Conservation (phyloP, 148 eudicot genomes). For the Camellia granthamiana region DNA sequence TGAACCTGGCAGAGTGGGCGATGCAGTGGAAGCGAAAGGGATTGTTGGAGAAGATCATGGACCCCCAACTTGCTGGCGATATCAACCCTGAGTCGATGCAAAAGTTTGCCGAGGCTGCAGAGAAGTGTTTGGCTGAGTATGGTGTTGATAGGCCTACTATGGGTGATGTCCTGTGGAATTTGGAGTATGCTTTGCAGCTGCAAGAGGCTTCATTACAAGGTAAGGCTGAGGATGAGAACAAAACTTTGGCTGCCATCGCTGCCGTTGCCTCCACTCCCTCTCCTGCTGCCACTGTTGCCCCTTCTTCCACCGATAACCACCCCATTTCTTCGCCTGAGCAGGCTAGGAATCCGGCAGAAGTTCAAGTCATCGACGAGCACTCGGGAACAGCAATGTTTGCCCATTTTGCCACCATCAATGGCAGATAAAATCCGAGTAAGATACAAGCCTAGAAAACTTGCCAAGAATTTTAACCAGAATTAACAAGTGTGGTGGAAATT, state of each 20-base stretch:
- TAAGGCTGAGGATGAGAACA: slow-evolving; percentile 29
- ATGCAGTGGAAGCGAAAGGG: slow-evolving; percentile 53
- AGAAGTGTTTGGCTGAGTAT: slow-evolving; percentile 46
- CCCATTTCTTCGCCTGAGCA: slow-evolving; percentile 8
- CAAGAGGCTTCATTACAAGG: slow-evolving; percentile 34
- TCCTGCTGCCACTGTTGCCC: no score
- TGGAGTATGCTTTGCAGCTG: slow-evolving; percentile 45
- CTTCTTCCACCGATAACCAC: not conserved
- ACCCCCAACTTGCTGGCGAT: slow-evolving; percentile 25
- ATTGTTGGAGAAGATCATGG: slow-evolving; percentile 35
- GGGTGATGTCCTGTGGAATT: slow-evolving; percentile 52
- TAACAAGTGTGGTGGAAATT: no score
- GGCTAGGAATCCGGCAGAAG: slow-evolving; percentile 18
- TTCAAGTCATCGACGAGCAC: slow-evolving; percentile 24
- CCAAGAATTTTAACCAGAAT: no score
- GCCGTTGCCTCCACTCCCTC: not conserved
- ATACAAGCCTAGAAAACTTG: no score
- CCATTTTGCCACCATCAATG: slow-evolving; percentile 31
- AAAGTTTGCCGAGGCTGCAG: slow-evolving; percentile 48
- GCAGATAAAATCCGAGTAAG: slow-evolving; percentile 20
- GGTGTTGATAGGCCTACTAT: slow-evolving; percentile 48
- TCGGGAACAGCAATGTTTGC: slow-evolving; percentile 40
- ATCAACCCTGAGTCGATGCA: slow-evolving; percentile 41
- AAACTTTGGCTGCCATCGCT: not conserved
- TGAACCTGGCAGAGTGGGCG: slow-evolving; percentile 51